Percentiles rank a stretch among this genome's conserved stretches.
These are phyloP conservation scores for Argentina anserina DNA, from an alignment of 306 rosid genomes.

Conservation along the genomic window DNA sequence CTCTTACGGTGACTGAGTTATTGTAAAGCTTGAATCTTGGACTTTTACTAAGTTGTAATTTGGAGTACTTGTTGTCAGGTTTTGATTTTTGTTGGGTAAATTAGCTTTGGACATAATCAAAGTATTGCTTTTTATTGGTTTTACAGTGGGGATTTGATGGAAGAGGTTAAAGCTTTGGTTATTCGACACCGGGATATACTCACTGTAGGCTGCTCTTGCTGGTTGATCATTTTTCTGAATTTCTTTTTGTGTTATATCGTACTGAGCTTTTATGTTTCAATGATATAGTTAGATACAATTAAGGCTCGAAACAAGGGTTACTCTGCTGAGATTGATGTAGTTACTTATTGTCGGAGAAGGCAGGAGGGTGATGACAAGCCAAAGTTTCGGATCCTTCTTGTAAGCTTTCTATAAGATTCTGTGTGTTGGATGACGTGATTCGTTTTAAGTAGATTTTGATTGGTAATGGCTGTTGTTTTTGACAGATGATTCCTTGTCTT, in stretches of 20 bases:
- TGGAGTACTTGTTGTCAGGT: background rate
- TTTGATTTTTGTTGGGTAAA: background rate
- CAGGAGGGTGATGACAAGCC: conserved; percentile 46
- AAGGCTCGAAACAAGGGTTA: conserved; percentile 74
- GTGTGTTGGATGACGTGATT: background rate
- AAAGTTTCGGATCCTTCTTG: conserved; percentile 83
- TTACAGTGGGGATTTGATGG: conserved; percentile 73
- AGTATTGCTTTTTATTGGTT: conserved; percentile 27
- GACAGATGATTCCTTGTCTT: conserved; percentile 99
- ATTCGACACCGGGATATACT: conserved; percentile 75
- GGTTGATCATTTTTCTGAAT: background rate
- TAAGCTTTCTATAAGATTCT: conserved; percentile 41
- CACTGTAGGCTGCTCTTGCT: conserved; percentile 45
- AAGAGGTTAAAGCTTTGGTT: conserved; percentile 70
- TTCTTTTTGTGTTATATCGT: conserved; percentile 8
- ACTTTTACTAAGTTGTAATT: background rate
- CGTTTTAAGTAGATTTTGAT: conserved; percentile 17
- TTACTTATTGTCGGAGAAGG: conserved; percentile 64
- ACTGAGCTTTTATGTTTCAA: conserved; percentile 10
- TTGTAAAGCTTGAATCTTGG: background rate
- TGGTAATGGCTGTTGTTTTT: conserved; percentile 88
- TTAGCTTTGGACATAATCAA: background rate
- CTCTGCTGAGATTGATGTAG: conserved; percentile 60
- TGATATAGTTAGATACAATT: conserved; percentile 63
- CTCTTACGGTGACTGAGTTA: no score